These are phyloP conservation scores for Metschnikowia sp. DNA, from an alignment of 805 yeast genomes.

Conservation along the genomic window DNA sequence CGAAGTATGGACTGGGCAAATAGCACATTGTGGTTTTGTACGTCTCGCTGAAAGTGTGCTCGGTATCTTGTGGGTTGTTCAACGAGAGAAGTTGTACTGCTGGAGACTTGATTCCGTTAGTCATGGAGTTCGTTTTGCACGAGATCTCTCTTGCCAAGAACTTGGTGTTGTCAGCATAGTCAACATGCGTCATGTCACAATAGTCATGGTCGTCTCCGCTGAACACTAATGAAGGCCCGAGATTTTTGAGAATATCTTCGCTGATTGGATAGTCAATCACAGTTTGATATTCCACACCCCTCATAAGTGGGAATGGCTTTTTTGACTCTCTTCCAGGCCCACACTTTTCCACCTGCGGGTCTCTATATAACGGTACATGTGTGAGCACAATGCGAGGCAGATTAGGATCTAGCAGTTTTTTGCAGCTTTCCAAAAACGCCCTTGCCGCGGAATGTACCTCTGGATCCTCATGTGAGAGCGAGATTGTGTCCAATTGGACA, in stretches of 20 bases:
- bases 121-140: conserved; percentile 87
- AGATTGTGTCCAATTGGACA: conserved; percentile 77
- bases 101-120: conserved; percentile 83
- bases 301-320: conserved; percentile 59
- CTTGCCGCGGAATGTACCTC: conserved; percentile 48
- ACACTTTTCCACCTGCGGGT: conserved; percentile 59
- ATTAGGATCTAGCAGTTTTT: conserved; percentile 22
- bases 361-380: conserved; percentile 86
- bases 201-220: conserved; percentile 98
- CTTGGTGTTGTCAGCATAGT: conserved; percentile 19
- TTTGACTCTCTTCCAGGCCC: conserved; percentile 74
- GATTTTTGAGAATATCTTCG: conserved; percentile 49
- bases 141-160: conserved; percentile 67
- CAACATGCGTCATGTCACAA: conserved; percentile 68
- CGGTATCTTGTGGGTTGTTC: conserved; percentile 37
- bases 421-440: conserved; percentile 45
- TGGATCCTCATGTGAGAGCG: conserved; percentile 58
- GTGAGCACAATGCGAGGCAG: conserved; percentile 67
- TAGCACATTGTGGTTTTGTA: conserved; percentile 49
- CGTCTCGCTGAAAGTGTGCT: neutral
- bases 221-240: conserved; percentile 68
- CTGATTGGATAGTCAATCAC: conserved; percentile 63
- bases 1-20: conserved; percentile 51
- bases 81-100: conserved; percentile 83
- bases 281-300: conserved; percentile 87